Evolutionary conservation across 495 filamentous ascomycete genomes (phyloP).

Genomic region (Aspergillus leporis): DNA sequence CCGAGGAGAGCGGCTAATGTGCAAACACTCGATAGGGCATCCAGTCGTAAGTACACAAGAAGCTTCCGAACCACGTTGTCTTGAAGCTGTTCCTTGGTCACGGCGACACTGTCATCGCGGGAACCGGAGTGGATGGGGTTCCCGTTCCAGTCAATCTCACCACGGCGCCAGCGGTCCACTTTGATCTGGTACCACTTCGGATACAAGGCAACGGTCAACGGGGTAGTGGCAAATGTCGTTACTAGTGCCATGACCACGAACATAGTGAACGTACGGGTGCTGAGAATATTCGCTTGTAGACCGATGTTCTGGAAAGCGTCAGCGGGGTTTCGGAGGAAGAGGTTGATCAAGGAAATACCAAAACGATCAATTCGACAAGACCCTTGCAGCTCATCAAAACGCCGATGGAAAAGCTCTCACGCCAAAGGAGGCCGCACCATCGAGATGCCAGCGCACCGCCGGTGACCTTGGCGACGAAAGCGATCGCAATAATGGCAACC

Average conservation of each 20-base stretch:
- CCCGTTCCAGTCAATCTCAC: constrained; percentile 93
- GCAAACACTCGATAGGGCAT: constrained; percentile 84
- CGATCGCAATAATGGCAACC: constrained; percentile 76
- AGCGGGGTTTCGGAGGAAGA: constrained; percentile 16
- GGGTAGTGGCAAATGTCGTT: constrained; percentile 90
- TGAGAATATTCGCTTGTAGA: constrained; percentile 86
- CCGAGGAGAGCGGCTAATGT: constrained; percentile 77
- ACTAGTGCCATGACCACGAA: constrained; percentile 98
- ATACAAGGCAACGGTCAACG: constrained; percentile 74
- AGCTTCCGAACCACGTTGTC: constrained; percentile 45
- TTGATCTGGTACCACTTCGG: constrained; percentile 91
- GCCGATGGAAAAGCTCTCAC: constrained; percentile 90
- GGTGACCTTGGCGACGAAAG: constrained; percentile 82
- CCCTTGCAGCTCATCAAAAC: constrained; percentile 98
- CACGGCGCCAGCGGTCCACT: constrained; percentile 83
- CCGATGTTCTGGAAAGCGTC: constrained; percentile 76
- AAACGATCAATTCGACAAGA: constrained; percentile 89
- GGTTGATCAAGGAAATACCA: constrained; percentile 56
- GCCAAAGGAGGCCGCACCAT: constrained; percentile 79
- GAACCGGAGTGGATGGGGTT: constrained; percentile 50
- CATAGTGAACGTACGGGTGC: constrained; percentile 87
- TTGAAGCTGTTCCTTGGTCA: constrained; percentile 46
- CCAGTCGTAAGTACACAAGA: constrained; percentile 76
- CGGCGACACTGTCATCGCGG: constrained; percentile 35
- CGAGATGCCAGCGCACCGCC: constrained; percentile 83